Conservation (phyloP, 345 rosid genomes). For the Reutealis trisperma region DNA sequence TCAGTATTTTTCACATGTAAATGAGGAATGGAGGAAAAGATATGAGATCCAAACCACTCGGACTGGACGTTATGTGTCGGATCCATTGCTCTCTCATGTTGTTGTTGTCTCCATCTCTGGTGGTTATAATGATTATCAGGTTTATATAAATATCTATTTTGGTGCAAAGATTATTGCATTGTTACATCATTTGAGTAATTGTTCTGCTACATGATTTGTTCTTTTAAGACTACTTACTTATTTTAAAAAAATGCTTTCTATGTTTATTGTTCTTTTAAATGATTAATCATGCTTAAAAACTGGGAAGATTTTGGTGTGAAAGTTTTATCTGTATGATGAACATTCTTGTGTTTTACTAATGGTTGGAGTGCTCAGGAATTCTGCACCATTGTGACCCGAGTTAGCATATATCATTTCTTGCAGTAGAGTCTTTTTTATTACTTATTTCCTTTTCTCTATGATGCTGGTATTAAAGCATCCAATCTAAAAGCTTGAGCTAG, state of each 20-base stretch:
- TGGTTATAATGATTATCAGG: slow-evolving; percentile 95
- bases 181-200: neutral
- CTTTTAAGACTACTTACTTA: slow-evolving; percentile 8
- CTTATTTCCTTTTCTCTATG: neutral
- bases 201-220: slow-evolving; percentile 1
- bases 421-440: neutral
- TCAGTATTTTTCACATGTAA: slow-evolving; percentile 70
- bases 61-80: slow-evolving; percentile 53
- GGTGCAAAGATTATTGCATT: neutral
- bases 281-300: neutral
- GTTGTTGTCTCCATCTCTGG: slow-evolving; percentile 86
- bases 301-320: neutral
- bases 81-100: slow-evolving; percentile 69
- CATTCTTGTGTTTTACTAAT: neutral
- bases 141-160: slow-evolving; percentile 25
- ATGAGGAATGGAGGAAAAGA: slow-evolving; percentile 83
- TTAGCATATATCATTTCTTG: too few relatives aligned
- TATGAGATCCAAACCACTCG: slow-evolving; percentile 58
- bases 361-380: too few relatives aligned
- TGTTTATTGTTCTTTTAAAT: neutral
- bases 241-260: neutral
- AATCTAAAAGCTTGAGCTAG: slow-evolving; percentile 3
- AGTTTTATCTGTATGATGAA: neutral
- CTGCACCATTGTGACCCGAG: too few relatives aligned
- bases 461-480: neutral